Evolutionary conservation across 2,329 filamentous ascomycete species (phyloP), one percentile per base, ranked within the genome.

Genomic region (Xylaria sp.): DNA sequence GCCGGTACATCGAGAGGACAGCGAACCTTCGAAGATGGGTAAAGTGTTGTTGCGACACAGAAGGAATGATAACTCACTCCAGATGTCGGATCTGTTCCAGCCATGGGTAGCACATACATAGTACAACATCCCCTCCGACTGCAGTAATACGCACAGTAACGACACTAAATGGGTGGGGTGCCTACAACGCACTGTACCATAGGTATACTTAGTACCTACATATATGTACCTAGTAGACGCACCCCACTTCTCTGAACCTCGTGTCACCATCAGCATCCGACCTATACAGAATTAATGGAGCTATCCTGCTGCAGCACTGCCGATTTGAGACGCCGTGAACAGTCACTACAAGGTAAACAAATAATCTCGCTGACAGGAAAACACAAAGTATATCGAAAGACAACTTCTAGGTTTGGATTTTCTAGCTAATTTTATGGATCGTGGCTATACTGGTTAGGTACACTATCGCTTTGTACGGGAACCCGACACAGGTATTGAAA

Each of bases 1-100:
- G 9, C 36, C n/a, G 48, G 34, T 51, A 58, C 54, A 48, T 56
- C 39, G 55, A 57, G 56, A 34, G 24, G 27, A 48, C 8, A 21
- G 53, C 21, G 36, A 51, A 14, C 21, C 36, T 19, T 48, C 19
- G 34, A 1, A 54, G 47, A 27, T 27, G 24, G 60, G 47, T 34
- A 45, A 50, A 50, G 53, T 30, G n/a, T 39, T 48, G 51, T 24
- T 42, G 32, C 39, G 42, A 50, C 32, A 54, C 24, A 27, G 24
- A 27, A 27, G 24, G 48, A 30, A 60, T 27, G 24, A n/a, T 12
- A 24, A 2, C 11, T 21, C 24, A 19, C 2, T 30, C n/a, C n/a
- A n/a, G n/a, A n/a, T n/a, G n/a, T n/a, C 50, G 27, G 50, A 21
- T 24, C 50, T 53, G 47, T 32, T 21, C 50, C 50, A 53, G 50